Conservation (phyloP, 108 stramenopile genomes). For the Bacterosira constricta region DNA sequence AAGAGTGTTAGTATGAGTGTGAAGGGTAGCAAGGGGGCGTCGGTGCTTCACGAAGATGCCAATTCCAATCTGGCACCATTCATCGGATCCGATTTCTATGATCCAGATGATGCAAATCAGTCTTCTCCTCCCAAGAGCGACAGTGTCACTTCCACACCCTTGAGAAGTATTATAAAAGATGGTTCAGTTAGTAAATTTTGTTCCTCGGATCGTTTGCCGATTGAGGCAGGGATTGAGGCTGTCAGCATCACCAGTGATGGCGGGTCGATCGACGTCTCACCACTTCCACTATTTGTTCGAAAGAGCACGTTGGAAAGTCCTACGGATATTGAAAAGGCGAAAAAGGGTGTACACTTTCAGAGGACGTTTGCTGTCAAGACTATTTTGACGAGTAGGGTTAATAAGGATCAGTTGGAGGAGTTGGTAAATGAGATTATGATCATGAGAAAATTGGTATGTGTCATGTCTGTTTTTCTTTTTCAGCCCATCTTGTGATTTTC, state of each 20-base stretch:
- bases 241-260: too few relatives aligned
- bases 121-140: constrained; percentile 2
- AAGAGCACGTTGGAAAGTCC: background rate
- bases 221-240: background rate
- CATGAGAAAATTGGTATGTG: constrained; percentile 54
- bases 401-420: constrained; percentile 46
- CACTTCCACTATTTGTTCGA: background rate
- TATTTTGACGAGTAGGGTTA: constrained; percentile 51
- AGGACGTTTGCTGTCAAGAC: constrained; percentile 58
- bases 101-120: background rate
- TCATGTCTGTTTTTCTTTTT: background rate
- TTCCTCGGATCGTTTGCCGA: background rate
- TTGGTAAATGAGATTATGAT: constrained; percentile 59
- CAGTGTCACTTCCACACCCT: background rate
- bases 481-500: background rate
- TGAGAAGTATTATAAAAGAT: constrained; percentile 1
- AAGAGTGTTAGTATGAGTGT: constrained; percentile 9
- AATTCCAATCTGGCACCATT: constrained; percentile 26
- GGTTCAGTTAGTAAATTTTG: background rate
- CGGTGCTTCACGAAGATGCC: constrained; percentile 3
- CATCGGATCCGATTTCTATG: constrained; percentile 2
- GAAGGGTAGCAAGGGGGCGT: constrained; percentile 1
- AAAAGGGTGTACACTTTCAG: constrained; percentile 53
- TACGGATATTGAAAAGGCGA: background rate
- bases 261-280: background rate